Base-by-base conservation (phyloP, 352 stramenopile genomes). In the Plasmopara viticola region DNA sequence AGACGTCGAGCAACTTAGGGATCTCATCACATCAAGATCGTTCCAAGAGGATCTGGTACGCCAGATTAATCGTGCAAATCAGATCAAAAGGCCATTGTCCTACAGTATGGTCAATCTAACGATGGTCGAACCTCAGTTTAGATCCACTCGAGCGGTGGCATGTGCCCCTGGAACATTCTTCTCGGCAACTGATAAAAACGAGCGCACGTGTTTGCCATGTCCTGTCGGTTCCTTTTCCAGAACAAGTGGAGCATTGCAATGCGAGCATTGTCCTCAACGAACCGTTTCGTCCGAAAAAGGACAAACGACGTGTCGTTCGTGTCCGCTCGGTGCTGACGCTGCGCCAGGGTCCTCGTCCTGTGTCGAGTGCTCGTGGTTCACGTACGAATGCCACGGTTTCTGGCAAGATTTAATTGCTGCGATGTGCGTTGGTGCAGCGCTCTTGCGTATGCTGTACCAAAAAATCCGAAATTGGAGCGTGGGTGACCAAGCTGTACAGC, bases 321-420 rank as follows among this genome's bases (percentile, higher is more conserved):
- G 78, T 50, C 52, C 56, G 5, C 31, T 56, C 14, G 72, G 72
- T 15, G 37, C 67, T 4, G 78, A 78, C 28, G 50, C 73, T 5
- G 25, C 48, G 13, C 10, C 48, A 5, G 73, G 75, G 9, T 62
- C 78, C 29, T 64, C 48, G 0, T 45, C 35, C 4, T 89, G 75
- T 55, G 52, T 71, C 13, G 34, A 63, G 15, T 90, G 76, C 52
- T 62, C 48, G 31, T 87, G 70, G 57, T 78, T 80, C 39, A 74
- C 67, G 17, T 72, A 72, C 30, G 62, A 51, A 20, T 87, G 75
- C 48, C 49, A 67, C 37, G 70, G 67, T n/a, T 89, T 89, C 51
- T 84, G 64, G 66, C 56, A 68, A 44, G 62, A 86, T 40, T 51
- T 89, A 9, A 4, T 72, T 3, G 15, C 73, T 28, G 64, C 66